Conservation (phyloP, 1,284 basidiomycete genomes). For the Schizophyllum commune region DNA sequence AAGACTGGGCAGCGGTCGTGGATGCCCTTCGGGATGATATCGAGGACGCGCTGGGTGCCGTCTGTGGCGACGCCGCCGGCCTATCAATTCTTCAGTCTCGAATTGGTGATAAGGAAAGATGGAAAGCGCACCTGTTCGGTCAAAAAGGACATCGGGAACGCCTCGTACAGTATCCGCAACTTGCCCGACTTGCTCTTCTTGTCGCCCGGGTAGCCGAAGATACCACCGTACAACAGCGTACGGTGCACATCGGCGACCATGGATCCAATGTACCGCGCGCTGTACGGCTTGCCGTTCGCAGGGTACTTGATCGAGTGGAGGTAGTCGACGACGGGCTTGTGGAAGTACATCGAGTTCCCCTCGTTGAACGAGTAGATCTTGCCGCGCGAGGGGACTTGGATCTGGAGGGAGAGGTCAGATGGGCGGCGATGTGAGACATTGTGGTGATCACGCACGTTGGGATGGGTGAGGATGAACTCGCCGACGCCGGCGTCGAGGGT, state of each 20-base stretch:
- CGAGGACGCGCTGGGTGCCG: constrained; percentile 86
- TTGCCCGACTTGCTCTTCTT: constrained; percentile 98
- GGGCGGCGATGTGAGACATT: constrained; percentile 1
- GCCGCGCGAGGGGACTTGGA: constrained; percentile 87
- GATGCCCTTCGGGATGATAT: constrained; percentile 83
- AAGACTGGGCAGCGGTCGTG: constrained; percentile 94
- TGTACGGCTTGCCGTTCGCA: constrained; percentile 68
- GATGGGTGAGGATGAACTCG: constrained; percentile 99
- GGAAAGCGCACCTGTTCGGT: constrained; percentile 85
- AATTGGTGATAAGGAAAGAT: no score
- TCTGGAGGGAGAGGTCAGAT: constrained; percentile 36
- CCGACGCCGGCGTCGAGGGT: constrained; percentile 94
- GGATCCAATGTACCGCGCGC: constrained; percentile 94
- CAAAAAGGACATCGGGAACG: constrained; percentile 98
- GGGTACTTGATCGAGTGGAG: constrained; percentile 96
- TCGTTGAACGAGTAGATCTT: constrained; percentile 99
- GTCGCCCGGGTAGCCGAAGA: constrained; percentile 98
- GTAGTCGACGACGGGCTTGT: constrained; percentile 81
- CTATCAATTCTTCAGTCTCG: constrained; percentile 29
- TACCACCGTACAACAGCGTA: constrained; percentile 95
- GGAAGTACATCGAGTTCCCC: constrained; percentile 94
- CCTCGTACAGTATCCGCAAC: constrained; percentile 93
- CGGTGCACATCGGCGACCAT: constrained; percentile 99
- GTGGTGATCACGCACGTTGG: constrained; percentile 54
- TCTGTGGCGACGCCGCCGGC: constrained; percentile 97